Conservation (phyloP, 169 alveolate genomes). For the Condylostoma magnum region DNA sequence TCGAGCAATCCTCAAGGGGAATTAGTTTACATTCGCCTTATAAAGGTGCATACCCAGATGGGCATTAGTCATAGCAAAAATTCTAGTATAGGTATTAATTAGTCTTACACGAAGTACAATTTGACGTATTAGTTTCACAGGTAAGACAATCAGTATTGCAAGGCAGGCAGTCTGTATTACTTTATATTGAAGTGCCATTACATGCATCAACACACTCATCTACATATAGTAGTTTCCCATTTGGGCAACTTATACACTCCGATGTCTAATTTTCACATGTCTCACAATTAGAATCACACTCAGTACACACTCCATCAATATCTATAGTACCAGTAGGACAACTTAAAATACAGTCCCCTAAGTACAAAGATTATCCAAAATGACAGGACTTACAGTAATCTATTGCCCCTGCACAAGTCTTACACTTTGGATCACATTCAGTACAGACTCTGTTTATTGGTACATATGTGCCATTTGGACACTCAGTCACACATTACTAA, state of each 20-base stretch:
- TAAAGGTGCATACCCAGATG: background rate
- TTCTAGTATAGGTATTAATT: background rate
- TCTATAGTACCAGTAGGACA: slow-evolving; percentile 1
- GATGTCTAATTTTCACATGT: background rate
- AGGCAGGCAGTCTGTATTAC: background rate
- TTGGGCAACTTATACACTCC: slow-evolving; percentile 9
- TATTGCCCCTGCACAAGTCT: slow-evolving; percentile 1
- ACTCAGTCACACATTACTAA: background rate
- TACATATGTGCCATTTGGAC: slow-evolving; percentile 9
- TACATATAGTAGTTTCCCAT: slow-evolving; percentile 3
- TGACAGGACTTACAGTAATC: background rate
- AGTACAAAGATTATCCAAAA: background rate
- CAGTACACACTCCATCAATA: slow-evolving; percentile 5
- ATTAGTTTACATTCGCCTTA: background rate
- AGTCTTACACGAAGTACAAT: background rate
- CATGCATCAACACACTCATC: background rate
- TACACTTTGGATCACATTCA: background rate
- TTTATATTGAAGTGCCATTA: background rate
- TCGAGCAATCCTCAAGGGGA: background rate
- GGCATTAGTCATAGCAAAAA: background rate
- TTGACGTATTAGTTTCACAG: background rate
- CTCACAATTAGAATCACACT: background rate
- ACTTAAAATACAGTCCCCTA: background rate
- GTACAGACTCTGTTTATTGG: background rate
- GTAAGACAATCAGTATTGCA: background rate